Conservation (phyloP, 805 yeast species). For the Wickerhamiella musiphila region DNA sequence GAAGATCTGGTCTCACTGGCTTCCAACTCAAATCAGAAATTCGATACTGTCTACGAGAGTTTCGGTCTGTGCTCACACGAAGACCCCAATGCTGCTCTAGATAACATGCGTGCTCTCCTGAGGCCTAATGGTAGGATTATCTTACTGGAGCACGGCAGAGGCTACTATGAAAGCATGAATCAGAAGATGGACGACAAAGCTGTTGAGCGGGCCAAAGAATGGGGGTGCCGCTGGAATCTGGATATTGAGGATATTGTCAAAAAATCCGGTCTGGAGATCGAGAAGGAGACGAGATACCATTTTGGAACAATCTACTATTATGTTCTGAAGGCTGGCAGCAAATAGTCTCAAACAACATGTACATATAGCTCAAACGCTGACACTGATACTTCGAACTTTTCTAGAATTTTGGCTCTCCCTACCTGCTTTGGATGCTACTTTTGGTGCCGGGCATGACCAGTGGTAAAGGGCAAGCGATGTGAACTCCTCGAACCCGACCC, state of each 20-base stretch:
- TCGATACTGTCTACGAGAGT: slow-evolving; percentile 85
- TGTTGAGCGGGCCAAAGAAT: slow-evolving; percentile 61
- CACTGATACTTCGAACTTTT: too few species aligned
- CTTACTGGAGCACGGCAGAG: slow-evolving; percentile 83
- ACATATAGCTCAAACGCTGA: too few species aligned
- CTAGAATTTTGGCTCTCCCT: too few species aligned
- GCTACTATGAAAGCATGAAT: slow-evolving; percentile 63
- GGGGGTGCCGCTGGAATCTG: slow-evolving; percentile 98
- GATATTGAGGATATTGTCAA: slow-evolving; percentile 81
- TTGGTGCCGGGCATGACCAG: too few species aligned
- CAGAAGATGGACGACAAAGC: slow-evolving; percentile 68
- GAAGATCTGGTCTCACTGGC: slow-evolving; percentile 58
- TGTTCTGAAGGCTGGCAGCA: slow-evolving; percentile 11
- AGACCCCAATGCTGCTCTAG: slow-evolving; percentile 70
- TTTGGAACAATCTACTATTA: slow-evolving; percentile 64
- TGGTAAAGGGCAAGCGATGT: too few species aligned
- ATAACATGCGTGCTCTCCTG: slow-evolving; percentile 52
- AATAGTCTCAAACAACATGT: neutral
- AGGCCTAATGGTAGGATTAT: slow-evolving; percentile 84
- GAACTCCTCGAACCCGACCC: too few species aligned
- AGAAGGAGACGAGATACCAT: slow-evolving; percentile 64
- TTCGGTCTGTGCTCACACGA: slow-evolving; percentile 94
- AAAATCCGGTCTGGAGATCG: slow-evolving; percentile 67
- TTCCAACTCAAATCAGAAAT: slow-evolving; percentile 28
- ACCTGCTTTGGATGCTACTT: too few species aligned